Conservation (phyloP, 305 asterid genomes). For the Lippia alba region DNA sequence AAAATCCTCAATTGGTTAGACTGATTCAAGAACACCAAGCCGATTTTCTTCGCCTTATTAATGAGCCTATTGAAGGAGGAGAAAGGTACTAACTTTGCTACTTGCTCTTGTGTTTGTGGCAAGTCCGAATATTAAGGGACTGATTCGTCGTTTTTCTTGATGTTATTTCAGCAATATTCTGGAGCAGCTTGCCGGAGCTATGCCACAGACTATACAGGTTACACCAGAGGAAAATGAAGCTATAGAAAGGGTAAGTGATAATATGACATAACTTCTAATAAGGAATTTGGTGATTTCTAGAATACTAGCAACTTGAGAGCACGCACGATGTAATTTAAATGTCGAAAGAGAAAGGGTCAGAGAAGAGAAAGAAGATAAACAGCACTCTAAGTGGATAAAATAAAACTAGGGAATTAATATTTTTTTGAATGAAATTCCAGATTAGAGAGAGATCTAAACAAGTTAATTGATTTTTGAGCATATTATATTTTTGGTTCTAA, state of each 20-base stretch:
- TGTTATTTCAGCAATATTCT: constrained; percentile 47
- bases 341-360: too few species aligned
- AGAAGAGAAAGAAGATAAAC: too few species aligned
- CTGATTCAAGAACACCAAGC: constrained; percentile 85
- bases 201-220: constrained; percentile 70
- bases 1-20: constrained; percentile 81
- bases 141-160: constrained; percentile 23
- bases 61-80: constrained; percentile 88
- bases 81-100: constrained; percentile 56
- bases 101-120: constrained; percentile 17
- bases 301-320: too few species aligned
- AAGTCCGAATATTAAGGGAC: constrained; percentile 1
- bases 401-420: too few species aligned
- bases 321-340: too few species aligned
- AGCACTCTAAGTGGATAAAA: too few species aligned
- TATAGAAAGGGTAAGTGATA: constrained; percentile 64
- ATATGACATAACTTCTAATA: constrained; percentile 6
- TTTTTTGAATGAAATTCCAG: too few species aligned
- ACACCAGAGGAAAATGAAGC: constrained; percentile 88
- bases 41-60: constrained; percentile 82
- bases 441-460: too few species aligned
- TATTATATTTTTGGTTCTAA: too few species aligned
- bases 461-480: too few species aligned
- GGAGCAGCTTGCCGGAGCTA: constrained; percentile 67
- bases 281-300: too few species aligned